phyloP scores from a whole-genome alignment of 768 basidiomycete species.

The Suillus sp. region DNA sequence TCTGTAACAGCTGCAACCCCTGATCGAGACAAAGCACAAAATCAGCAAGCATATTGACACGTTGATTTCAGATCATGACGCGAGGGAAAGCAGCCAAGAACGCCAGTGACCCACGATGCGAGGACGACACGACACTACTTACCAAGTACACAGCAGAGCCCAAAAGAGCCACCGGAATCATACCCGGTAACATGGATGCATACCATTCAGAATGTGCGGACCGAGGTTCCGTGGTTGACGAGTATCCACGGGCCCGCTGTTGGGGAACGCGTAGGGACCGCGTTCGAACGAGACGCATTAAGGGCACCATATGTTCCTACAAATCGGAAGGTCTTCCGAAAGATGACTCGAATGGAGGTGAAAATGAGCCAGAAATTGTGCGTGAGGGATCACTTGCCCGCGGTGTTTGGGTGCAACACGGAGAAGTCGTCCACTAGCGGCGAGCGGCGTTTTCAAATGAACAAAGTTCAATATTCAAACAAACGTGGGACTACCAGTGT shows the following conservation, averaged over 20 bases:
- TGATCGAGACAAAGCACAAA: slow-evolving; percentile 30
- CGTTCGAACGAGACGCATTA: neutral
- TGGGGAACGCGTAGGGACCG: neutral
- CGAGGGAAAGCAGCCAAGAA: slow-evolving; percentile 7
- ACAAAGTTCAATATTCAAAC: slow-evolving; percentile 2
- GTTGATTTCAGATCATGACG: slow-evolving; percentile 7
- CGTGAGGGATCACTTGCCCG: neutral
- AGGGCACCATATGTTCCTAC: slow-evolving; percentile 5
- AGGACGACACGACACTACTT: slow-evolving; percentile 22
- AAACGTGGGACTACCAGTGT: neutral
- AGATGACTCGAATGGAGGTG: neutral
- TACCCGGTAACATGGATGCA: slow-evolving; percentile 66
- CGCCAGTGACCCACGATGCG: slow-evolving; percentile 10
- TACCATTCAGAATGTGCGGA: slow-evolving; percentile 70
- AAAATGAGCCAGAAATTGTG: neutral
- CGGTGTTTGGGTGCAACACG: slow-evolving; percentile 3
- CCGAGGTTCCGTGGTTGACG: slow-evolving; percentile 20
- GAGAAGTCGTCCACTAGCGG: neutral
- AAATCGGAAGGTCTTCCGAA: neutral
- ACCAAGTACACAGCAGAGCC: slow-evolving; percentile 83
- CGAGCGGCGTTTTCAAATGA: neutral
- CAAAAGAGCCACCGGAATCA: slow-evolving; percentile 76
- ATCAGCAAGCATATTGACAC: slow-evolving; percentile 17
- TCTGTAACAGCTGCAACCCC: slow-evolving; percentile 68
- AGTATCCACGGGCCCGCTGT: neutral